These are phyloP conservation scores for Debaryomyces subglobosus DNA, from an alignment of 1,139 yeast species.

Conservation along the genomic window DNA sequence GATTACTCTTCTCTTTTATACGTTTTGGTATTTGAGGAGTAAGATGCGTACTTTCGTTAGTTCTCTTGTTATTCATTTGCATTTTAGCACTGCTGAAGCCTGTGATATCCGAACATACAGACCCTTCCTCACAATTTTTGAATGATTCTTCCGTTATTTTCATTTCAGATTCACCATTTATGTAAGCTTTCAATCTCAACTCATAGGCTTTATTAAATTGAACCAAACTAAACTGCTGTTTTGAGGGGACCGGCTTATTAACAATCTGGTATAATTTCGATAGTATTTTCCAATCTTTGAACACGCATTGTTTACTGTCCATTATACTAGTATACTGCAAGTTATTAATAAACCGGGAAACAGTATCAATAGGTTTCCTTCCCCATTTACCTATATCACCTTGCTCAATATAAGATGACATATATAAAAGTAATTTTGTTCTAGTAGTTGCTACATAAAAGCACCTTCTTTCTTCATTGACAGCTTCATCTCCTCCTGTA, in stretches of 20 bases:
- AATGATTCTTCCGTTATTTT: constrained; percentile 11
- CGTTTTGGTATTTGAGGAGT: background rate
- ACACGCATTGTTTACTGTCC: constrained; percentile 20
- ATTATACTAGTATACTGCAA: background rate
- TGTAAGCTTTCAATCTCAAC: constrained; percentile 14
- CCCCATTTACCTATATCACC: constrained; percentile 22
- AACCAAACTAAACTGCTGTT: constrained; percentile 59
- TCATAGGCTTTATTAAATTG: constrained; percentile 54
- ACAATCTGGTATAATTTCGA: constrained; percentile 21
- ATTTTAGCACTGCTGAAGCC: constrained; percentile 6
- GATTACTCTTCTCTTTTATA: background rate
- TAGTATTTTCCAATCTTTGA: constrained; percentile 19
- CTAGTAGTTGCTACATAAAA: constrained; percentile 88
- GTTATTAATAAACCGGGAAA: constrained; percentile 35
- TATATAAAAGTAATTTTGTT: constrained; percentile 55
- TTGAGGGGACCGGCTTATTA: constrained; percentile 12
- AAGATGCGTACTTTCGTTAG: background rate
- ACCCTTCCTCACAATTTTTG: constrained; percentile 4
- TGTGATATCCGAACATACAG: background rate
- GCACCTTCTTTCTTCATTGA: constrained; percentile 80
- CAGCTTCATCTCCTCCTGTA: constrained; percentile 35
- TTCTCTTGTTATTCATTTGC: background rate
- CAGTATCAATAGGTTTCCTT: constrained; percentile 22
- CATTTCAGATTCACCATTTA: constrained; percentile 17
- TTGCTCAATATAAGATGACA: constrained; percentile 38